These are phyloP conservation scores for Rhypophila decipiens DNA, from an alignment of 495 filamentous ascomycete genomes.

Conservation along the genomic window DNA sequence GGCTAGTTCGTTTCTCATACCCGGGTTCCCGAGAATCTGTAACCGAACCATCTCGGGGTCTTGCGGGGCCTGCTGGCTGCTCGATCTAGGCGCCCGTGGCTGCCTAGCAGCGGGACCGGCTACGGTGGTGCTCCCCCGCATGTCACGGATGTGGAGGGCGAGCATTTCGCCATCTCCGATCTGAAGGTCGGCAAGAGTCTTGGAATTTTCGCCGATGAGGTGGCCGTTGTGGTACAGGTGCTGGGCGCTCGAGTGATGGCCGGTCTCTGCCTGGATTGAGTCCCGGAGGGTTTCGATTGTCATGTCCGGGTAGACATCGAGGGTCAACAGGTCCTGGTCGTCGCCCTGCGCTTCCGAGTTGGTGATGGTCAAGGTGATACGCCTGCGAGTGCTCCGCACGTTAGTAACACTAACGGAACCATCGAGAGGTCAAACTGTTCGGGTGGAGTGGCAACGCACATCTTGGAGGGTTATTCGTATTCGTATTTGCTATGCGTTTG, in stretches of 20 bases:
- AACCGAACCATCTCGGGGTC: slow-evolving; percentile 80
- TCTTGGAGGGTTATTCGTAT: neutral
- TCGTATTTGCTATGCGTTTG: neutral
- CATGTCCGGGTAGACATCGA: slow-evolving; percentile 79
- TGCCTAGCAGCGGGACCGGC: neutral
- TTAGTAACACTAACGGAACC: neutral
- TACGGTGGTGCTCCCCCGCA: slow-evolving; percentile 36
- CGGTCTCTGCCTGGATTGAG: slow-evolving; percentile 58
- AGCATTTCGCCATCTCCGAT: slow-evolving; percentile 92
- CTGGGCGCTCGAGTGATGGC: slow-evolving; percentile 50
- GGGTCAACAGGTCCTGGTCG: slow-evolving; percentile 73
- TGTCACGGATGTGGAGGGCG: slow-evolving; percentile 66
- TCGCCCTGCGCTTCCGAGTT: slow-evolving; percentile 62
- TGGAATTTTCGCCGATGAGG: slow-evolving; percentile 66
- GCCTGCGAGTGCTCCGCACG: slow-evolving; percentile 13
- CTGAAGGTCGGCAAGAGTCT: slow-evolving; percentile 73
- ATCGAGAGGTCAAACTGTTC: neutral
- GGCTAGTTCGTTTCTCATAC: slow-evolving; percentile 59
- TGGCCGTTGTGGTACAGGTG: slow-evolving; percentile 86
- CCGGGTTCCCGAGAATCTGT: slow-evolving; percentile 74
- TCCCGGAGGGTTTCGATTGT: slow-evolving; percentile 82
- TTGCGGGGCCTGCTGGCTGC: slow-evolving; percentile 22
- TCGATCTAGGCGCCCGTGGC: neutral
- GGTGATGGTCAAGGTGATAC: slow-evolving; percentile 57
- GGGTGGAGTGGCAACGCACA: neutral